These are phyloP conservation scores for Trypanosomatidae sp. DNA, from an alignment of 208 protist species.

Conservation along the genomic window DNA sequence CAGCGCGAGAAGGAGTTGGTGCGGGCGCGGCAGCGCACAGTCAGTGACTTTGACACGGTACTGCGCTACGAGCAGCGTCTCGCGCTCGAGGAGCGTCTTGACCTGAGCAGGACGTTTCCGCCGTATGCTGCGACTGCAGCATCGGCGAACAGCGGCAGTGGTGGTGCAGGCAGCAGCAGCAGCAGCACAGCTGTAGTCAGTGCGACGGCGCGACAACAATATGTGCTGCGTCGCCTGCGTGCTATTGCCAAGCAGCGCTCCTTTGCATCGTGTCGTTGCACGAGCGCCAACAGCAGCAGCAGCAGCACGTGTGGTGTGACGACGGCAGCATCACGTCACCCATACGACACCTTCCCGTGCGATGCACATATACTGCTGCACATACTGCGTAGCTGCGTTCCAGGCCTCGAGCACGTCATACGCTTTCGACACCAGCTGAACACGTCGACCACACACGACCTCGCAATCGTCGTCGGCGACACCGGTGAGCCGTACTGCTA, in stretches of 20 bases:
- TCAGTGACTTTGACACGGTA: conserved; percentile 25
- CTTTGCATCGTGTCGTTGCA: conserved; percentile 6
- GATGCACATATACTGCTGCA: conserved; percentile 74
- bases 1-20: conserved; percentile 17
- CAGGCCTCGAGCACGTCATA: conserved; percentile 41
- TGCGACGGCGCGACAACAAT: conserved; percentile 16
- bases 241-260: conserved; percentile 16
- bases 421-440: conserved; percentile 35
- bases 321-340: too few species aligned
- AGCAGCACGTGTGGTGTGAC: too few species aligned
- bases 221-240: conserved; percentile 45
- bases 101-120: conserved; percentile 38
- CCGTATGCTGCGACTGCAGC: conserved; percentile 5
- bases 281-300: conserved; percentile 18
- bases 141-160: conserved; percentile 20
- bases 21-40: too few species aligned
- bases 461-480: conserved; percentile 55
- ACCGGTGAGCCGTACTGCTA: conserved; percentile 78
- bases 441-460: conserved; percentile 11
- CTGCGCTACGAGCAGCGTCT: conserved; percentile 49
- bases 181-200: neutral
- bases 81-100: conserved; percentile 39
- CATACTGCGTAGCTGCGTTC: conserved; percentile 42
- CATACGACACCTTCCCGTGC: conserved; percentile 32
- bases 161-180: too few species aligned